phyloP scores from a whole-genome alignment of 108 stramenopile genomes.

The Hondaea fermentalgiana region DNA sequence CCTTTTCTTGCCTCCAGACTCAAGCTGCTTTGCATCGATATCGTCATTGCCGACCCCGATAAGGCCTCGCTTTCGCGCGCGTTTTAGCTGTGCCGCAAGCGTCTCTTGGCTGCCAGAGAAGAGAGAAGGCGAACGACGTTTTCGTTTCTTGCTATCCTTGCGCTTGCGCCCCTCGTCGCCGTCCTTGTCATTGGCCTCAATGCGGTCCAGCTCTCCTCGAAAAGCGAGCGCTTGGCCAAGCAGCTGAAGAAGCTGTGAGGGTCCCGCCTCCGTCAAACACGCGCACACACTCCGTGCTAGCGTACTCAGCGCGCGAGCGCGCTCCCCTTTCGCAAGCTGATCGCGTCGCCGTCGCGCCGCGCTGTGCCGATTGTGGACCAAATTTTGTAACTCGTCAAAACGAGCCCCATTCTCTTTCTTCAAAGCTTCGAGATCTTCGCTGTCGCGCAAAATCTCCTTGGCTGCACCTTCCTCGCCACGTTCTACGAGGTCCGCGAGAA shows the following conservation, averaged over 20 bases:
- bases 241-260: constrained; percentile 62
- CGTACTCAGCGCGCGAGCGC: background rate
- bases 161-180: background rate
- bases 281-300: background rate
- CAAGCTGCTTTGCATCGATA: too few relatives aligned
- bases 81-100: constrained; percentile 23
- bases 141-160: constrained; percentile 1
- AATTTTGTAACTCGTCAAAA: background rate
- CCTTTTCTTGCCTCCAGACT: constrained; percentile 2
- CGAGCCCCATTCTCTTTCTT: background rate
- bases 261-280: constrained; percentile 40
- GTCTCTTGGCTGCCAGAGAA: background rate
- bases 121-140: constrained; percentile 16
- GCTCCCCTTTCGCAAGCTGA: background rate
- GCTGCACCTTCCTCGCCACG: background rate
- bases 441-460: background rate
- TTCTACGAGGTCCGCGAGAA: background rate
- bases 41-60: constrained; percentile 24
- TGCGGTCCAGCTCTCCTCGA: constrained; percentile 61
- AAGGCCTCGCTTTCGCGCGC: constrained; percentile 10
- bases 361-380: background rate
- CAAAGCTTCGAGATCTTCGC: background rate
- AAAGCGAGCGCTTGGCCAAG: constrained; percentile 80
- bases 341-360: background rate
- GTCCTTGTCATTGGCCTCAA: background rate